A percentile compares a stretch with the other conserved stretches of the same genome.
These are phyloP conservation scores for Erysimum pusillum DNA, from an alignment of 441 rosid genomes.

Conservation along the genomic window DNA sequence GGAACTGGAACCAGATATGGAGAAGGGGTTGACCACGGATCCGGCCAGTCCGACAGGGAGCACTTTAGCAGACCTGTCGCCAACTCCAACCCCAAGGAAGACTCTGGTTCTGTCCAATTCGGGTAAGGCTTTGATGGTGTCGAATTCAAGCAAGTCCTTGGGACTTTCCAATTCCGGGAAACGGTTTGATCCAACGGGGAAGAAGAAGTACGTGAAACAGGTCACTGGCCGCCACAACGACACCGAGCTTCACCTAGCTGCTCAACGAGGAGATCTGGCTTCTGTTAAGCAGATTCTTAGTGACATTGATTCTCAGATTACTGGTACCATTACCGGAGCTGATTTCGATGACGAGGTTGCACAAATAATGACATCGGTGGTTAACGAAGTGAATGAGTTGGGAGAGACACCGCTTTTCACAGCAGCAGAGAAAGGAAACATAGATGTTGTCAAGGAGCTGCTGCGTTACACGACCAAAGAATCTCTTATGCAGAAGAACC, in stretches of 20 bases:
- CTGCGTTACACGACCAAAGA: conserved; percentile 67
- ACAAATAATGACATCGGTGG: conserved; percentile 75
- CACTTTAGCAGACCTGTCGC: conserved; percentile 43
- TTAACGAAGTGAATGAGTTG: conserved; percentile 86
- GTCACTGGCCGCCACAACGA: conserved; percentile 94
- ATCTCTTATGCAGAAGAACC: conserved; percentile 66
- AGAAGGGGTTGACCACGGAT: conserved; percentile 51
- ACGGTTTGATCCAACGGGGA: conserved; percentile 70
- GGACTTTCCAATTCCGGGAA: conserved; percentile 75
- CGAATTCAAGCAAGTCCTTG: conserved; percentile 72
- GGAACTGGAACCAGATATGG: conserved; percentile 57
- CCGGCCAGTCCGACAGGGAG: conserved; percentile 47
- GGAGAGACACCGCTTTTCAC: conserved; percentile 90
- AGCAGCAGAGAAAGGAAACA: conserved; percentile 85
- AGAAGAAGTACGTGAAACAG: conserved; percentile 88
- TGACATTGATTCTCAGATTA: conserved; percentile 81
- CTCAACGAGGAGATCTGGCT: conserved; percentile 75
- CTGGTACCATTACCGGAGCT: conserved; percentile 62
- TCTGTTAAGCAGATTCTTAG: conserved; percentile 69
- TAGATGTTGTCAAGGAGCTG: conserved; percentile 79
- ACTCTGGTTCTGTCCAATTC: conserved; percentile 68
- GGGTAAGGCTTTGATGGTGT: conserved; percentile 66
- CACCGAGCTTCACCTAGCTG: conserved; percentile 94
- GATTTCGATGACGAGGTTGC: conserved; percentile 86
- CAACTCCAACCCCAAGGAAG: conserved; percentile 65